Evolutionary conservation across 176 grass and related monocot species (phyloP).

Genomic region (Triticum dicoccoides): DNA sequence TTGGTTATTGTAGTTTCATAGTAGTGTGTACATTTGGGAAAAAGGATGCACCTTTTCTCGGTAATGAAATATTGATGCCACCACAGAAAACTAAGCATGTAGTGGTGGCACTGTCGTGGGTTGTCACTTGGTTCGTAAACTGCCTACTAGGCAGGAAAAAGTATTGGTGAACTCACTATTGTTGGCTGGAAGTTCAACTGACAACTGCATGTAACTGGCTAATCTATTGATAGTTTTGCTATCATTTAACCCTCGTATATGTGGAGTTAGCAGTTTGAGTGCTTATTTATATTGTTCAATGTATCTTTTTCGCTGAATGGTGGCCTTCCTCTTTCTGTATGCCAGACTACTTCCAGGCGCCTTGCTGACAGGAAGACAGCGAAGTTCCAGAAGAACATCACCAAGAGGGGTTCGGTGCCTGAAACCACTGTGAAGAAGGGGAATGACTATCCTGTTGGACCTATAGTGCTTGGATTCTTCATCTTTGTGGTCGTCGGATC

Average conservation of each 20-base stretch:
- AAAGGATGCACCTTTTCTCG: no score
- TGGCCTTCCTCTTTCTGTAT: constrained; percentile 3
- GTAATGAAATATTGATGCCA: not conserved
- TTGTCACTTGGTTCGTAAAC: not conserved
- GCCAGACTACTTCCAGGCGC: constrained; percentile 61
- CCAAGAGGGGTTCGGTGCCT: constrained; percentile 59
- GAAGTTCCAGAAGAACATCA: constrained; percentile 67
- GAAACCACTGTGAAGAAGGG: constrained; percentile 61
- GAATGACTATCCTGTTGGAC: constrained; percentile 65
- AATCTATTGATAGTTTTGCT: not conserved
- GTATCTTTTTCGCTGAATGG: no score
- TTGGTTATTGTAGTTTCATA: not conserved
- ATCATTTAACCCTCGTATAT: not conserved
- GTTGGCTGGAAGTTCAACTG: not conserved
- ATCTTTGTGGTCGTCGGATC: constrained; percentile 66
- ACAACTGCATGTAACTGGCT: not conserved
- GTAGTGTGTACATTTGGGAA: not conserved
- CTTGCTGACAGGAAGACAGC: constrained; percentile 60
- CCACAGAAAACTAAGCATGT: not conserved
- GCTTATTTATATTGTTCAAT: not conserved
- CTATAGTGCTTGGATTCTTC: constrained; percentile 57
- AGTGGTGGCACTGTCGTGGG: not conserved
- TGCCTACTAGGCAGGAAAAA: not conserved
- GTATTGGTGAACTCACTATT: not conserved
- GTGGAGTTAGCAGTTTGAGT: not conserved